Conservation (phyloP, 108 stramenopile species). For the Aureococcus anophagefferens region DNA sequence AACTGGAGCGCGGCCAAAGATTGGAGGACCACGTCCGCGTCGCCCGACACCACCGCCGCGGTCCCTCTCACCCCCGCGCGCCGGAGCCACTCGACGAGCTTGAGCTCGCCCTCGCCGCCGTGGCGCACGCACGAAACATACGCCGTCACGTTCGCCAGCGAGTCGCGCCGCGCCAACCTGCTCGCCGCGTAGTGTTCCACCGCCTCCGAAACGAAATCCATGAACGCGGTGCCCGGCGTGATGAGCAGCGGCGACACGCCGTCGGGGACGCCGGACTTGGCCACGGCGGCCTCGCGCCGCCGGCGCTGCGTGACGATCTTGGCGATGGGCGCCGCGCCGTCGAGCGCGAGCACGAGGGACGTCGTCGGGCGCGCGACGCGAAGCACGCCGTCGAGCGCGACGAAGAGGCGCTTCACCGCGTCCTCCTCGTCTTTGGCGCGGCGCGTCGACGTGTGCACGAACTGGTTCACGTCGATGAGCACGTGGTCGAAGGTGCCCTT, state of each 20-base stretch:
- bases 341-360: constrained; percentile 65
- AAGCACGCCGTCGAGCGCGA: constrained; percentile 24
- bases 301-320: constrained; percentile 69
- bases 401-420: neutral
- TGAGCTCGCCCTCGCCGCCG: no score
- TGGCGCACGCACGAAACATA: no score
- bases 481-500: constrained; percentile 61
- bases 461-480: constrained; percentile 72
- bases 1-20: no score
- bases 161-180: no score
- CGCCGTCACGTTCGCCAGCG: no score
- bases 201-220: constrained; percentile 53
- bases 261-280: constrained; percentile 15
- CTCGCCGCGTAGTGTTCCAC: constrained; percentile 5
- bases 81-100: no score
- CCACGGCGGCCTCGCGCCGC: constrained; percentile 41
- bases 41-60: no score
- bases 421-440: constrained; percentile 25
- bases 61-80: no score
- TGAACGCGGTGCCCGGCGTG: constrained; percentile 65
- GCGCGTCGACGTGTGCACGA: constrained; percentile 55
- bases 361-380: constrained; percentile 53
- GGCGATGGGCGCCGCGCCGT: constrained; percentile 67
- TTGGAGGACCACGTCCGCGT: no score
- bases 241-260: constrained; percentile 47